These are phyloP conservation scores for Malus hybrid DNA, from an alignment of 331 rosid species.

Conservation along the genomic window DNA sequence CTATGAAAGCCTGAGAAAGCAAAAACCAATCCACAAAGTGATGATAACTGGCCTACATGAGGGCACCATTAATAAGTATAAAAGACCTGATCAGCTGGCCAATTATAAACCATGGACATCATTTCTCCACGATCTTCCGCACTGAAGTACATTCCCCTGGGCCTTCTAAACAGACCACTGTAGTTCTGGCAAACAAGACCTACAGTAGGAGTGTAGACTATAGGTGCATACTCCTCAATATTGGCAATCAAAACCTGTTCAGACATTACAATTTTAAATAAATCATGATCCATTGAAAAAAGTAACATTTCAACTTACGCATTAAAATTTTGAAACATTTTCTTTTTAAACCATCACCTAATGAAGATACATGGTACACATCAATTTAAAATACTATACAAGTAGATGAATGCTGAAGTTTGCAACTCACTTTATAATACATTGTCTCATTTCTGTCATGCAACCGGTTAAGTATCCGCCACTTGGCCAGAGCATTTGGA, in stretches of 20 bases:
- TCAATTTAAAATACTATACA: no score
- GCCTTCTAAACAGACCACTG: constrained; percentile 95
- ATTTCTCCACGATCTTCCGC: constrained; percentile 97
- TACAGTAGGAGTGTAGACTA: constrained; percentile 96
- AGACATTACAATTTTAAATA: constrained; percentile 3
- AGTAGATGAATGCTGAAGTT: constrained; percentile 3
- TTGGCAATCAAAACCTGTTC: constrained; percentile 83
- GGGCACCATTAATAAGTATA: background rate
- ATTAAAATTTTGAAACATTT: background rate
- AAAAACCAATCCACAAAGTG: background rate
- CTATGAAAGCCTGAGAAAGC: background rate
- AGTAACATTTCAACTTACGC: constrained; percentile 2
- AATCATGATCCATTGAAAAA: background rate
- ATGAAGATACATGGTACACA: background rate
- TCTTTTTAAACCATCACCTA: background rate
- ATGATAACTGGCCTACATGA: background rate
- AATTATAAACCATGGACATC: constrained; percentile 99
- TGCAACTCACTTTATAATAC: constrained; percentile 74
- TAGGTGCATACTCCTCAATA: constrained; percentile 91
- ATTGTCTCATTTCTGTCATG: constrained; percentile 98
- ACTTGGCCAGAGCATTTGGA: constrained; percentile 91
- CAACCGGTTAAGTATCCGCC: constrained; percentile 96
- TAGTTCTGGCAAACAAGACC: constrained; percentile 98
- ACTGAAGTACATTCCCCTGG: constrained; percentile 99
- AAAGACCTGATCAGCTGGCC: constrained; percentile 98